These are phyloP conservation scores for Hysterangium stoloniferum DNA, from an alignment of 768 basidiomycete genomes.

Conservation along the genomic window DNA sequence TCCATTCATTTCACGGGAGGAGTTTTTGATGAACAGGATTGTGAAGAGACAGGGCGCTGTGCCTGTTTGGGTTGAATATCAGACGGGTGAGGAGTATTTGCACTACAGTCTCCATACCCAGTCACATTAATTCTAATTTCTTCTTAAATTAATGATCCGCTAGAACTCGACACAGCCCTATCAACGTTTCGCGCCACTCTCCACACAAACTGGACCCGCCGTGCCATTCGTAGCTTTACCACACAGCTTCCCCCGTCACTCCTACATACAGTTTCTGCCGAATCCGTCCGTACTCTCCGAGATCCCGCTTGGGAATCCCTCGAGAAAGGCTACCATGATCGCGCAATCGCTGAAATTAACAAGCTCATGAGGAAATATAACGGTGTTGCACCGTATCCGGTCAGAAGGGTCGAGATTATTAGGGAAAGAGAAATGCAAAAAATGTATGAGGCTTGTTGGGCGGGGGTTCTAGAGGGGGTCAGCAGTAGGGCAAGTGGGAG, in stretches of 20 bases:
- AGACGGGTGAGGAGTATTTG: slow-evolving; percentile 41
- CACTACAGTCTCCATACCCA: neutral
- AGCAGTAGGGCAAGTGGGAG: neutral
- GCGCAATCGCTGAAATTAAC: slow-evolving; percentile 65
- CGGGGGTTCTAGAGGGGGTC: slow-evolving; percentile 39
- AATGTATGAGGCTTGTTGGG: slow-evolving; percentile 42
- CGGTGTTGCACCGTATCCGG: slow-evolving; percentile 68
- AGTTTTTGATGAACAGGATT: slow-evolving; percentile 82
- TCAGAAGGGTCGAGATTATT: slow-evolving; percentile 55
- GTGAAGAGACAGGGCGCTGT: slow-evolving; percentile 74
- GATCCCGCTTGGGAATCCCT: slow-evolving; percentile 66
- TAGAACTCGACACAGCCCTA: slow-evolving; percentile 62
- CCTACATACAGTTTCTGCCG: slow-evolving; percentile 29
- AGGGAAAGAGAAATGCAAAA: slow-evolving; percentile 50
- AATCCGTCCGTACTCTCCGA: slow-evolving; percentile 37
- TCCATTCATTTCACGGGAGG: slow-evolving; percentile 65
- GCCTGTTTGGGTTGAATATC: slow-evolving; percentile 83
- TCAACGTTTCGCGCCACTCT: slow-evolving; percentile 56
- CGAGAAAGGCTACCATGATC: slow-evolving; percentile 60
- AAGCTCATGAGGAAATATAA: slow-evolving; percentile 73
- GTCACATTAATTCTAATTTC: neutral
- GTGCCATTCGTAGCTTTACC: slow-evolving; percentile 55
- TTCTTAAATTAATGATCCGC: no score
- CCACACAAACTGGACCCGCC: slow-evolving; percentile 66
- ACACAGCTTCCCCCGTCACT: slow-evolving; percentile 32